Conservation (phyloP, 306 rosid genomes). For the Trichosanthes truncata region DNA sequence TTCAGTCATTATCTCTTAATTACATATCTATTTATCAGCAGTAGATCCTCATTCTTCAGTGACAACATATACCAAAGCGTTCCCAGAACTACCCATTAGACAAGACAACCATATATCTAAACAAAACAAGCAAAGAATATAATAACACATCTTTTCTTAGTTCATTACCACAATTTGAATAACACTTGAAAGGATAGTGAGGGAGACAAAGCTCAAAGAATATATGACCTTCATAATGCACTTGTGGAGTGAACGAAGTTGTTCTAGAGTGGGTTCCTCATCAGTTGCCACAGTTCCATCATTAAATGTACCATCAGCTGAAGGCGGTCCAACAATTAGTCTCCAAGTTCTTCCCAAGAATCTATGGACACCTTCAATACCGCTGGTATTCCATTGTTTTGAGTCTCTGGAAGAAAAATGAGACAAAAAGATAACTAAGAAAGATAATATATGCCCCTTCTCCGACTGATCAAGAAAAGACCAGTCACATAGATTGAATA, state of each 20-base stretch:
- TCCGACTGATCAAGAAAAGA: not conserved
- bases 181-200: not conserved
- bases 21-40: not conserved
- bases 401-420: slow-evolving; percentile 50
- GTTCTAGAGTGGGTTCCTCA: slow-evolving; percentile 70
- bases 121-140: not conserved
- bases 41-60: not conserved
- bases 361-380: slow-evolving; percentile 91
- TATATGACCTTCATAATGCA: slow-evolving; percentile 85
- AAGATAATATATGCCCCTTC: not conserved
- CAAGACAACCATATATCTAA: not conserved
- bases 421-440: slow-evolving; percentile 4
- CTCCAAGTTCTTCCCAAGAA: slow-evolving; percentile 96
- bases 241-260: slow-evolving; percentile 77
- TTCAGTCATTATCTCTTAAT: not conserved
- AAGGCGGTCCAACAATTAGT: slow-evolving; percentile 73
- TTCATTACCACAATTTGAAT: not conserved
- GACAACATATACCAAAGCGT: not conserved
- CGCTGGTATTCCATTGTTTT: slow-evolving; percentile 87
- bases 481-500: slow-evolving; percentile 12
- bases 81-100: not conserved
- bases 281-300: slow-evolving; percentile 72
- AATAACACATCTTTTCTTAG: not conserved
- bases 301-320: slow-evolving; percentile 62
- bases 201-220: slow-evolving; percentile 10